Evolutionary conservation across 164 flowering plant genomes (phyloP).

Genomic region (Kingdonia uniflora): DNA sequence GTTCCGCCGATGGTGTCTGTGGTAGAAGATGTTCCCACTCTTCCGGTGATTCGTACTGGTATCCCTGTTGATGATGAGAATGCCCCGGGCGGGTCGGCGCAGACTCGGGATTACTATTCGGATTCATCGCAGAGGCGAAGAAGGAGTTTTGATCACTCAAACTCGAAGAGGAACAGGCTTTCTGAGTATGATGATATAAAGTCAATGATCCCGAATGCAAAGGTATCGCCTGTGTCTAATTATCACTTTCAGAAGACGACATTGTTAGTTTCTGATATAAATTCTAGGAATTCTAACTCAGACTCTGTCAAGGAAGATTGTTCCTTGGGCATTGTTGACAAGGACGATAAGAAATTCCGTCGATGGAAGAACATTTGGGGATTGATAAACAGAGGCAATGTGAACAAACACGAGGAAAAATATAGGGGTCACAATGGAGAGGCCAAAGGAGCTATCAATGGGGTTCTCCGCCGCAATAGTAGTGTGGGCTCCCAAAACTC

Average conservation of each 20-base stretch:
- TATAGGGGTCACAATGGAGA: conserved; percentile 50
- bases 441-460: conserved; percentile 23
- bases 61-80: conserved; percentile 77
- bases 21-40: conserved; percentile 55
- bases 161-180: conserved; percentile 54
- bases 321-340: conserved; percentile 51
- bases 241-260: conserved; percentile 3
- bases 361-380: conserved; percentile 94
- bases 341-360: conserved; percentile 57
- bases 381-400: conserved; percentile 47
- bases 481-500: conserved; percentile 70
- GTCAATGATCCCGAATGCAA: conserved; percentile 2
- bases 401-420: conserved; percentile 57
- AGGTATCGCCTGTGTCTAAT: conserved; percentile 9
- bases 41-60: conserved; percentile 41
- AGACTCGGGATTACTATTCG: conserved; percentile 80
- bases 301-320: conserved; percentile 67
- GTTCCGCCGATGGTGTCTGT: conserved; percentile 70
- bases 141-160: conserved; percentile 67
- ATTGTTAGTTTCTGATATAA: conserved; percentile 18
- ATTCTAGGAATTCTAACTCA: conserved; percentile 41
- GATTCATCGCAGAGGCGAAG: conserved; percentile 48
- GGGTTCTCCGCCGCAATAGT: conserved; percentile 60
- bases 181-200: conserved; percentile 36
- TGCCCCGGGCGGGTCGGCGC: conserved; percentile 74